These are phyloP conservation scores for Myrmaecium sp. DNA, from an alignment of 2,329 filamentous ascomycete species.

Conservation along the genomic window DNA sequence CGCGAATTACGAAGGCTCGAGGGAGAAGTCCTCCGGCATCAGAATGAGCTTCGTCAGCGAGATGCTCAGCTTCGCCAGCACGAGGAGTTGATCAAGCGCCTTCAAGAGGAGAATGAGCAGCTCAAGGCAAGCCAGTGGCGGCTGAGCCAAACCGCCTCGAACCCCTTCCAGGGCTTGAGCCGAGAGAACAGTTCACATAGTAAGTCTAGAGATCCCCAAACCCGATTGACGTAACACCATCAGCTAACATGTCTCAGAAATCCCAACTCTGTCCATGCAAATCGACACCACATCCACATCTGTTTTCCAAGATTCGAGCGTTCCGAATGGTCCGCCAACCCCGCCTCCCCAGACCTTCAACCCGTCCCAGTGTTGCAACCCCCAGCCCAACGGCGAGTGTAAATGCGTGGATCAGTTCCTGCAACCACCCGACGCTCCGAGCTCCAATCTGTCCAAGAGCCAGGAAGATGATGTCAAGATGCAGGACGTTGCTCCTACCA, in stretches of 20 bases:
- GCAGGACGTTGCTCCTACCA: conserved; percentile 3
- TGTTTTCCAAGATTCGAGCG: background rate
- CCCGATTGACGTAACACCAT: conserved; percentile 1
- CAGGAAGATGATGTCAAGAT: conserved; percentile 9
- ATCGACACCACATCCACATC: conserved; percentile 1
- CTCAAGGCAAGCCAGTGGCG: conserved; percentile 5
- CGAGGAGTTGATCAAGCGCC: conserved; percentile 6
- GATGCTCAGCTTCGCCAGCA: conserved; percentile 3
- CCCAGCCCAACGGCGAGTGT: conserved; percentile 14
- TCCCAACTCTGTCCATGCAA: background rate
- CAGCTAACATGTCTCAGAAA: conserved; percentile 7
- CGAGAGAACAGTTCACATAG: too few relatives aligned
- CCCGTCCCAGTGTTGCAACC: conserved; percentile 13
- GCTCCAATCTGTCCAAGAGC: conserved; percentile 4
- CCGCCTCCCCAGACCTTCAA: conserved; percentile 7
- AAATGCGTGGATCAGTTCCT: conserved; percentile 14
- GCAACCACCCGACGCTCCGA: conserved; percentile 1
- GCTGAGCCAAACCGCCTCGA: conserved; percentile 4
- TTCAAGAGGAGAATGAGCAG: conserved; percentile 4
- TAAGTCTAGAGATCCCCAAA: conserved; percentile 8
- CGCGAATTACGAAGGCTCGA: conserved; percentile 4
- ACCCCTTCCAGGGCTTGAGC: too few relatives aligned
- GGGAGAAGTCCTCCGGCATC: conserved; percentile 7
- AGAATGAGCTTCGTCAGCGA: conserved; percentile 5
- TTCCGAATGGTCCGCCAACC: conserved; percentile 6